Evolutionary conservation across 2,329 filamentous ascomycete species (phyloP).

Genomic region (Fusarium napiforme): DNA sequence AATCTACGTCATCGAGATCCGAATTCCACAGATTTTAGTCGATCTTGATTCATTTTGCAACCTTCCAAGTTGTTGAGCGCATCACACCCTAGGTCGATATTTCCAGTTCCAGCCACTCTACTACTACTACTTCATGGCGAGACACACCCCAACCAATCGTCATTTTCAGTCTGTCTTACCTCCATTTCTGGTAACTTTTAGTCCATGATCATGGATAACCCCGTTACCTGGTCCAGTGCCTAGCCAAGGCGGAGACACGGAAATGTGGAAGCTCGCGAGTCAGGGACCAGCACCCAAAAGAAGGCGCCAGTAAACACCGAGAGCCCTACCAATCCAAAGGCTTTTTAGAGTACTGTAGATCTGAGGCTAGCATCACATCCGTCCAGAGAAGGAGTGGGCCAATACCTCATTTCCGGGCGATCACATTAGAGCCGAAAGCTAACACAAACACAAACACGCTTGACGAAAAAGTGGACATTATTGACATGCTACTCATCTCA

Average conservation of each 20-base stretch:
- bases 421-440: constrained; percentile 2
- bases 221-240: neutral
- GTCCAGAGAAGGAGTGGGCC: constrained; percentile 4
- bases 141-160: neutral
- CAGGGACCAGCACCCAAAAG: constrained; percentile 1
- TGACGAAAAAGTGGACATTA: constrained; percentile 5
- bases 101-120: neutral
- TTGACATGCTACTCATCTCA: neutral
- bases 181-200: neutral
- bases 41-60: neutral
- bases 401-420: constrained; percentile 5
- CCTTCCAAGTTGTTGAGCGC: neutral
- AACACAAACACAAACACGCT: neutral
- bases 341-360: constrained; percentile 4
- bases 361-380: constrained; percentile 1
- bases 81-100: neutral
- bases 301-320: neutral
- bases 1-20: neutral
- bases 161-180: neutral
- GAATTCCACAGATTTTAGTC: neutral
- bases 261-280: constrained; percentile 13
- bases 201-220: neutral
- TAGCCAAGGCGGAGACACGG: constrained; percentile 12
- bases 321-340: constrained; percentile 9
- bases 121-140: neutral